phyloP scores from a whole-genome alignment of 495 filamentous ascomycete species.

The Lasiosphaeria hispida region DNA sequence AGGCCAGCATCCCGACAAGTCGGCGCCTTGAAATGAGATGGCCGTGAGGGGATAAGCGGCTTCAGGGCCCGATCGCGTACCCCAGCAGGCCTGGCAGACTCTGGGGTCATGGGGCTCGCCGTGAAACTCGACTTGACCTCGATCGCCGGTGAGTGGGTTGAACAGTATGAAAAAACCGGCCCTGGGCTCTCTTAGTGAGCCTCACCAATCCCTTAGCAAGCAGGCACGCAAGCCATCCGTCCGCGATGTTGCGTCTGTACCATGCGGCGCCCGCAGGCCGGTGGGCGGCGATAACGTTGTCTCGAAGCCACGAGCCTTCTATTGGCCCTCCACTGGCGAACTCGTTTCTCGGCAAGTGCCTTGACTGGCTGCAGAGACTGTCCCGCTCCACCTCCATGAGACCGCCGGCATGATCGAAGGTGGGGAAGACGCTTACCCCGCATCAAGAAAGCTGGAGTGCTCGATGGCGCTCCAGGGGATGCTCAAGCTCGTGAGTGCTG shows the following conservation, averaged over 20 bases:
- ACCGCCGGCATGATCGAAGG: not conserved
- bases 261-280: constrained; percentile 9
- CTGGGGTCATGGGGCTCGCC: too few relatives aligned
- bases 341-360: constrained; percentile 15
- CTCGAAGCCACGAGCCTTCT: constrained; percentile 6
- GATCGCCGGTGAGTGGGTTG: too few relatives aligned
- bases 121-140: too few relatives aligned
- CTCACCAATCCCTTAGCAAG: constrained; percentile 17
- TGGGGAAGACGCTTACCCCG: constrained; percentile 13
- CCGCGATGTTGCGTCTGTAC: constrained; percentile 11
- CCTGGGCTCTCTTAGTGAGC: not conserved
- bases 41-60: not conserved
- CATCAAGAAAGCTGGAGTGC: not conserved
- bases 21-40: not conserved
- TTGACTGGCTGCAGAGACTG: constrained; percentile 9
- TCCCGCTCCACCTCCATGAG: constrained; percentile 6
- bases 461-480: not conserved
- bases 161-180: constrained; percentile 1
- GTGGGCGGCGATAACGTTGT: constrained; percentile 10
- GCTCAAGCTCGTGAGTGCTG: not conserved
- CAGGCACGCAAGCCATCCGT: not conserved
- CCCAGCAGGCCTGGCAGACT: too few relatives aligned
- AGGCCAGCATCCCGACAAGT: not conserved
- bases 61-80: too few relatives aligned
- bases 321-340: not conserved